Evolutionary conservation across 2,329 filamentous ascomycete genomes (phyloP).

Genomic region (Microsporum canis): DNA sequence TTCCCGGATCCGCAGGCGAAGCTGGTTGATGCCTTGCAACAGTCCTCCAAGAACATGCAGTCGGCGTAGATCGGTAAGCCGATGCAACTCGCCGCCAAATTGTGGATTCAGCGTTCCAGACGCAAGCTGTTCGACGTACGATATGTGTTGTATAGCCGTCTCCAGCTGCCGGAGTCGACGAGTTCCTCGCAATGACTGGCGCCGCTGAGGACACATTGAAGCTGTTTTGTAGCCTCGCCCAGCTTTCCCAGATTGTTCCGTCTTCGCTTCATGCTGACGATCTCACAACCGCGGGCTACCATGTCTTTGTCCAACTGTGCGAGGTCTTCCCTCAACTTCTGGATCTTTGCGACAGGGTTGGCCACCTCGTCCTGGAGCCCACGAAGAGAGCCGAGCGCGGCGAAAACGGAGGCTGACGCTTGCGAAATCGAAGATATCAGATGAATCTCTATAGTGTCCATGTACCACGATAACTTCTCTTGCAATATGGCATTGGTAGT

Average conservation of each 20-base stretch:
- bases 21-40: not conserved
- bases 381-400: constrained; percentile 67
- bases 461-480: constrained; percentile 93
- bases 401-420: constrained; percentile 78
- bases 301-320: constrained; percentile 63
- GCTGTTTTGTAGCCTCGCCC: constrained; percentile 60
- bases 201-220: constrained; percentile 57
- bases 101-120: constrained; percentile 11
- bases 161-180: constrained; percentile 43
- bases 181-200: constrained; percentile 58
- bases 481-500: constrained; percentile 83
- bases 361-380: constrained; percentile 74
- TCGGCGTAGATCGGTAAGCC: constrained; percentile 7
- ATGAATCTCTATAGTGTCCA: constrained; percentile 87
- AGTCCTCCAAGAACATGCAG: constrained; percentile 4
- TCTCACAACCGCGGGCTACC: constrained; percentile 60
- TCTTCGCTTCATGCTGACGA: constrained; percentile 60
- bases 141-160: constrained; percentile 11
- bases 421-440: constrained; percentile 78
- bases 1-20: constrained; percentile 2
- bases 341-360: constrained; percentile 68
- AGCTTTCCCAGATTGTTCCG: constrained; percentile 65
- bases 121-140: constrained; percentile 12
- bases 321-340: constrained; percentile 58
- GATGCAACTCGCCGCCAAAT: constrained; percentile 4